Percentiles rank a stretch among this genome's conserved stretches.
phyloP scores from a whole-genome alignment of 345 rosid genomes.

The Excoecaria agallocha region DNA sequence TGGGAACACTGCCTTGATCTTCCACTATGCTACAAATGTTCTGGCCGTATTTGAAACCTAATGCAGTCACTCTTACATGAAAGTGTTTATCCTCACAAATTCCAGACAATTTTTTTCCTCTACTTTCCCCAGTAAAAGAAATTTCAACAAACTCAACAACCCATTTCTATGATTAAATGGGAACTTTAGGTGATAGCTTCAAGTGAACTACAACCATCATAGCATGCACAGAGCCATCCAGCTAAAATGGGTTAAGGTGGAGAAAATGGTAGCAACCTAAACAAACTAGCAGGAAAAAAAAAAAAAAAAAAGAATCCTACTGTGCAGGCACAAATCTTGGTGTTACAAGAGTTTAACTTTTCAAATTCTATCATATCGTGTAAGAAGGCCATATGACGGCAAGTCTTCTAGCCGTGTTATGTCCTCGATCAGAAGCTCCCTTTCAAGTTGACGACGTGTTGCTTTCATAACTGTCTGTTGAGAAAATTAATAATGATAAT shows the following conservation, averaged over 20 bases:
- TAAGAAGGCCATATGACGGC: conserved; percentile 75
- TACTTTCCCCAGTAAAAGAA: background rate
- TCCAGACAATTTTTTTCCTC: background rate
- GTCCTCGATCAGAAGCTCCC: conserved; percentile 73
- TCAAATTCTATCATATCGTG: conserved; percentile 12
- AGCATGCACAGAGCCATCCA: conserved; percentile 7
- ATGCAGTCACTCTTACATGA: background rate
- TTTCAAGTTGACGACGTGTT: conserved; percentile 77
- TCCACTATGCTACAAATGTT: background rate
- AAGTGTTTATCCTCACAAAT: conserved; percentile 9
- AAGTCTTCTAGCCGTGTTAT: conserved; percentile 70
- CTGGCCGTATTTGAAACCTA: background rate
- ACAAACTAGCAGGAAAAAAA: background rate
- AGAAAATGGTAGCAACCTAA: conserved; percentile 1
- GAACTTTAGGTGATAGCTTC: background rate
- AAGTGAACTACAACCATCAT: background rate
- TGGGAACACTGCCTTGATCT: background rate
- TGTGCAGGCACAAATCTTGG: background rate
- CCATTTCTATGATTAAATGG: conserved; percentile 8
- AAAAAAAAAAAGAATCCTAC: conserved; percentile 7
- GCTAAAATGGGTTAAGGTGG: background rate
- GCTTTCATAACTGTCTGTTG: conserved; percentile 45
- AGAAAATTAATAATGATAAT: background rate
- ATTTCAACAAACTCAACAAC: conserved; percentile 6
- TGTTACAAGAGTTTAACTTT: conserved; percentile 4